These are phyloP conservation scores for Candida easanensis DNA, from an alignment of 805 yeast species.

Conservation along the genomic window DNA sequence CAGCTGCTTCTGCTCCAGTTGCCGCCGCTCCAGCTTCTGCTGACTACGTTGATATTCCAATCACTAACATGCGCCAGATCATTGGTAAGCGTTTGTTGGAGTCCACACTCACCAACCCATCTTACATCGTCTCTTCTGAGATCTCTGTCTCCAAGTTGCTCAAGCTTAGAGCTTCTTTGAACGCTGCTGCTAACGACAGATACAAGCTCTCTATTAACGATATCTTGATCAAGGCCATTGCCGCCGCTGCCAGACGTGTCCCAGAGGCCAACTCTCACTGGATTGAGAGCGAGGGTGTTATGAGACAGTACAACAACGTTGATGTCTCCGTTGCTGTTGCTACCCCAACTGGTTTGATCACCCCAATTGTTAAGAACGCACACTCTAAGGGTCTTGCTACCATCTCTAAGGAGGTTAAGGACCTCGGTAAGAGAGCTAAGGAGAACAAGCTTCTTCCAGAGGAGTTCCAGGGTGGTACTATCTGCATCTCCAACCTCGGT, in stretches of 20 bases:
- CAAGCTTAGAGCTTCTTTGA: constrained; percentile 88
- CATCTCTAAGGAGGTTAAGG: constrained; percentile 84
- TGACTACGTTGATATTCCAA: constrained; percentile 76
- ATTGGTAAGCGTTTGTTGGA: constrained; percentile 85
- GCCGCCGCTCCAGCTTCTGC: constrained; percentile 49
- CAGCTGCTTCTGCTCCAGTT: constrained; percentile 42
- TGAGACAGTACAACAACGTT: constrained; percentile 87
- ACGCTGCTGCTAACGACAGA: constrained; percentile 78
- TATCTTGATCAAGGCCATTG: constrained; percentile 89
- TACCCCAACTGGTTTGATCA: constrained; percentile 94
- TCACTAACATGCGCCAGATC: constrained; percentile 89
- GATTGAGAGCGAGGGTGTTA: constrained; percentile 84
- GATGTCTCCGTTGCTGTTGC: constrained; percentile 99
- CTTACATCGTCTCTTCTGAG: constrained; percentile 86
- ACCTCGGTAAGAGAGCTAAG: constrained; percentile 94
- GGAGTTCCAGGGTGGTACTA: constrained; percentile 99
- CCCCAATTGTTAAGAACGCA: constrained; percentile 92
- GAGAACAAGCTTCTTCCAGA: constrained; percentile 89
- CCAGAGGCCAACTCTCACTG: constrained; percentile 95
- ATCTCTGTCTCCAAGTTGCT: constrained; percentile 85
- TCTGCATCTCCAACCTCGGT: constrained; percentile 97
- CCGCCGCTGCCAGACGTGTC: constrained; percentile 83
- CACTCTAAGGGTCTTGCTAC: constrained; percentile 80
- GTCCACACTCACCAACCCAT: constrained; percentile 85
- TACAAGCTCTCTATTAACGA: constrained; percentile 94